Evolutionary conservation across 169 alveolate genomes (phyloP).

Genomic region (Babesia caballi): DNA sequence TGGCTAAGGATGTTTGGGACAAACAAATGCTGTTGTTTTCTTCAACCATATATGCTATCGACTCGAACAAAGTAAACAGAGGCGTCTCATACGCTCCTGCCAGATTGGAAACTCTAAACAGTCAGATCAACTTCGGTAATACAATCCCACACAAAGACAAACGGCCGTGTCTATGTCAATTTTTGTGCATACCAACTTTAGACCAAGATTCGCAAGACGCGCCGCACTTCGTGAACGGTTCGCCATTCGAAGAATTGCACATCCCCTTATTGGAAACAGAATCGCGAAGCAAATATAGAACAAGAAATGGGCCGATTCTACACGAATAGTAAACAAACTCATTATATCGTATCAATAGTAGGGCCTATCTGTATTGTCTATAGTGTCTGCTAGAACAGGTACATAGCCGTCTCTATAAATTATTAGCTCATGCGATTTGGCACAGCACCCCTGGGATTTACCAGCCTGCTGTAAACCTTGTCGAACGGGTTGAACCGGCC

Average conservation of each 20-base stretch:
- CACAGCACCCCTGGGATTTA: slow-evolving; percentile 41
- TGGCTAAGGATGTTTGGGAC: slow-evolving; percentile 55
- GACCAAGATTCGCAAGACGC: neutral
- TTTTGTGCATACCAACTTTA: slow-evolving; percentile 6
- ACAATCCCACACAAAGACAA: neutral
- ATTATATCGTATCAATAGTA: neutral
- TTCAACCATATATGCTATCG: slow-evolving; percentile 29
- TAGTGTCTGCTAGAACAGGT: too few species aligned
- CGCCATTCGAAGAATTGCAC: slow-evolving; percentile 21
- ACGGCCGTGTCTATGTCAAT: slow-evolving; percentile 44
- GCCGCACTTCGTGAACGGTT: neutral
- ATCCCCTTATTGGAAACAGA: slow-evolving; percentile 4
- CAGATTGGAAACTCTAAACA: slow-evolving; percentile 16
- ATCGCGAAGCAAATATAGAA: neutral
- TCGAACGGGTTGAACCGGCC: slow-evolving; percentile 75
- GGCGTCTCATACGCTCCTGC: neutral
- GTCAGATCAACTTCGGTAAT: slow-evolving; percentile 44
- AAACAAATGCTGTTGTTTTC: slow-evolving; percentile 37
- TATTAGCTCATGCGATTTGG: slow-evolving; percentile 45
- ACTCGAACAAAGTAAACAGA: neutral
- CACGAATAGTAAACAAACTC: neutral
- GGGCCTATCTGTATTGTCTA: too few species aligned
- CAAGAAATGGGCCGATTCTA: neutral
- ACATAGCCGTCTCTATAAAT: too few species aligned
- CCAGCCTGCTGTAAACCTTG: slow-evolving; percentile 46